These are phyloP conservation scores for Cyclotella sp. DNA, from an alignment of 108 stramenopile genomes.

Conservation along the genomic window DNA sequence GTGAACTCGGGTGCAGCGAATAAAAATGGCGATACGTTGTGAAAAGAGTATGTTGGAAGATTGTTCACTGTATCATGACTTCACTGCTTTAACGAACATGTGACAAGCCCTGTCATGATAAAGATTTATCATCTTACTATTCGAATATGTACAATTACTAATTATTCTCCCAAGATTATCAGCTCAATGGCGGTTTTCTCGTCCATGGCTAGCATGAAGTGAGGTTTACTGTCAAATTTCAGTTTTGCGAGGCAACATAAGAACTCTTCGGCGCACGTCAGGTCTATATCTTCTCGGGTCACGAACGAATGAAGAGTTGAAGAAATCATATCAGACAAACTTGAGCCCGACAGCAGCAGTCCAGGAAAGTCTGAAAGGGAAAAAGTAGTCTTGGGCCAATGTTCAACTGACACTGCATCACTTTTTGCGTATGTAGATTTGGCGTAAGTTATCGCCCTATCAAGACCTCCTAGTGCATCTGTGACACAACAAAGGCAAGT, in stretches of 20 bases:
- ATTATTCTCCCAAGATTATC: constrained; percentile 24
- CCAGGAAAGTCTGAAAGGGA: constrained; percentile 17
- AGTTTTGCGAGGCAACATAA: constrained; percentile 6
- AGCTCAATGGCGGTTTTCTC: constrained; percentile 37
- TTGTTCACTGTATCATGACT: too few relatives aligned
- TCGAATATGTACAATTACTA: neutral
- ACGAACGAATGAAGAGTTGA: neutral
- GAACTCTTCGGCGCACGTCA: constrained; percentile 1
- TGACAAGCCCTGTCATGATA: too few relatives aligned
- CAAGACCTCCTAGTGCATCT: constrained; percentile 76
- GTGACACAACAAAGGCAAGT: neutral
- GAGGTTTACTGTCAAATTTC: constrained; percentile 26
- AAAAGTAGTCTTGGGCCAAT: constrained; percentile 54
- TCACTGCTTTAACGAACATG: too few relatives aligned
- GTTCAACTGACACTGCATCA: constrained; percentile 58
- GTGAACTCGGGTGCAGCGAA: too few relatives aligned
- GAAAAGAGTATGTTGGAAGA: too few relatives aligned
- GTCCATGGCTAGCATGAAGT: constrained; percentile 45
- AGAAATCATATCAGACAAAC: constrained; percentile 4
- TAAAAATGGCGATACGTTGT: too few relatives aligned
- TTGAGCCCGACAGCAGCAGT: neutral
- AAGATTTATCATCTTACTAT: too few relatives aligned
- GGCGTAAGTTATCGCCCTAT: constrained; percentile 73
- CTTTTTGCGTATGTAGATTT: constrained; percentile 55
- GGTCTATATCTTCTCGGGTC: neutral